A percentile compares a stretch with the other conserved stretches of the same genome.
Evolutionary conservation across 2,329 filamentous ascomycete genomes (phyloP).

Genomic region (Aspergillus pseudoterreus): DNA sequence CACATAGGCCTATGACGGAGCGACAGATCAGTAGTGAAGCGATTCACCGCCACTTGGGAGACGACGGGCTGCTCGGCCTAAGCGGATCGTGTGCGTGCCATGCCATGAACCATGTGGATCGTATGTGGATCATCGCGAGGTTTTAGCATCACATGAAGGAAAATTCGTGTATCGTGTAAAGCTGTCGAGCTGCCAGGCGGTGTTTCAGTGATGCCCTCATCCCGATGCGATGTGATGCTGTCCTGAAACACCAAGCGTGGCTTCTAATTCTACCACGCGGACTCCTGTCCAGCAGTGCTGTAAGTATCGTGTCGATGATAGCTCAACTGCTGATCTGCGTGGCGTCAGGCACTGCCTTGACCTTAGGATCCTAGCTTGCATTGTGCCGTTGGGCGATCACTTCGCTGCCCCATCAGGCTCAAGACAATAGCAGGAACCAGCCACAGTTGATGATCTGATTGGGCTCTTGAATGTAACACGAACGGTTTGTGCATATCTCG

Average conservation of each 20-base stretch:
- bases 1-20: conserved; percentile 4
- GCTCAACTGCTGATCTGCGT: neutral
- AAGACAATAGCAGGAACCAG: neutral
- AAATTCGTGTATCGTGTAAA: neutral
- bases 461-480: too few relatives aligned
- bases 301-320: neutral
- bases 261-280: neutral
- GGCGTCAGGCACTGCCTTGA: neutral
- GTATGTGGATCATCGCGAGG: neutral
- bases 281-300: too few relatives aligned
- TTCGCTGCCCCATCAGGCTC: neutral
- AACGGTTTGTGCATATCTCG: too few relatives aligned
- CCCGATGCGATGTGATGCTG: neutral
- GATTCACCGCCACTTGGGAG: conserved; percentile 9
- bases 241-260: neutral
- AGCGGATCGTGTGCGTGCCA: neutral
- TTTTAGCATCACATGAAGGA: neutral
- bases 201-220: neutral
- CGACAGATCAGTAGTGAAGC: conserved; percentile 8
- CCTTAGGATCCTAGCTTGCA: neutral
- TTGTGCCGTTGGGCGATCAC: neutral
- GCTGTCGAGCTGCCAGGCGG: neutral
- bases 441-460: neutral
- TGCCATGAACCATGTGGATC: neutral
- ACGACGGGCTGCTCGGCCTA: neutral